Evolutionary conservation across 768 basidiomycete species (phyloP), one percentile per base, ranked within the genome.

Genomic region (Tulasnella sp.): DNA sequence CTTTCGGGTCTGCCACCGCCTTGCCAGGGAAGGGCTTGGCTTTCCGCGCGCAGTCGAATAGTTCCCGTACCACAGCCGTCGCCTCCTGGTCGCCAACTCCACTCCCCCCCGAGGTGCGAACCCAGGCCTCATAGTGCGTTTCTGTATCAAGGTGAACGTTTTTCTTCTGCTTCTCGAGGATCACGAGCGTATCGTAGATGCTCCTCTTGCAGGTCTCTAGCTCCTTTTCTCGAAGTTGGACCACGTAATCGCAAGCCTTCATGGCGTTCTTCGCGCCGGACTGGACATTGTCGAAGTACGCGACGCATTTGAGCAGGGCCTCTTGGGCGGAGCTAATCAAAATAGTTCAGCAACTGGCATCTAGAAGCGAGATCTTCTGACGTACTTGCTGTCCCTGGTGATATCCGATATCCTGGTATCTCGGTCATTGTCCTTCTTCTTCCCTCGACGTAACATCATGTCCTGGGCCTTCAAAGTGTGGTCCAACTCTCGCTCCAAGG

Each of bases 401-500:
- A 89, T 85, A 65, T 89, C 79, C 41, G 85, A 84, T 7, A 97
- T 74, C n/a, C 93, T 83, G 65, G 83, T 84, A 70, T 94, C 92
- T 66, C 92, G 80, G 68, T 95, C 93, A 61, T 87, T 87, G 65
- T 80, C 75, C 1, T 72, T 77, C 69, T 78, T 80, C 73, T 87
- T 88, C 5, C 85, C 83, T 4, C 74, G 73, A 65, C 79, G 80
- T 58, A 81, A 76, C 17, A 77, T 79, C 86, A 95, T 93, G 62
- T 96, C 93, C 30, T 95, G 74, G 19, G 93, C 89, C 42, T 86
- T 84, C 30, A 97, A 74, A 67, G 95, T 88, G 64, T 97, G 94
- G 64, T 95, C 92, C 8, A 97, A 79, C 68, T 97, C 94, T 30
- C 94, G 78, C 70, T 97, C 96, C 63, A 97, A 92, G 0, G 92